Percentiles rank a stretch among this genome's conserved stretches.
phyloP scores from a whole-genome alignment of 208 protist genomes.

The Leishmania turanica region DNA sequence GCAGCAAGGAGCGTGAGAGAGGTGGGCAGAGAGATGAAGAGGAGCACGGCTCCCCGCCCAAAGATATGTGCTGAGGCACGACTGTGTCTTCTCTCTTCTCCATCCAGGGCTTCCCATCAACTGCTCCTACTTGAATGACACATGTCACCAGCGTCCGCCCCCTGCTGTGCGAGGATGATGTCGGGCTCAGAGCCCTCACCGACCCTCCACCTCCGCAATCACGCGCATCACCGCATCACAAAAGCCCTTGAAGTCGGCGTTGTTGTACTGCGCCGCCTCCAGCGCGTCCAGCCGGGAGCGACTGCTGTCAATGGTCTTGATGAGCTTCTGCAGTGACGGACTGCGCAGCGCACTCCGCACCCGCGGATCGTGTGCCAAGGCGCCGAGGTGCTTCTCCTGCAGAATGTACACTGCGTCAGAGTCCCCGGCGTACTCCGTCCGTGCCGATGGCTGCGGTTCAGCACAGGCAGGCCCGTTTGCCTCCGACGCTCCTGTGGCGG shows the following conservation, averaged over 20 bases:
- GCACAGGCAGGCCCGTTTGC: background rate
- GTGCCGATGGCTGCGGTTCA: background rate
- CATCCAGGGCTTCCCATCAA: background rate
- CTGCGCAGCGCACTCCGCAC: constrained; percentile 60
- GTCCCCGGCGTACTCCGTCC: constrained; percentile 19
- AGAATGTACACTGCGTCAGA: constrained; percentile 54
- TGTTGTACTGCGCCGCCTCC: constrained; percentile 78
- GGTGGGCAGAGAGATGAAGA: background rate
- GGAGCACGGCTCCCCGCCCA: background rate
- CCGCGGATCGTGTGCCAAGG: constrained; percentile 42
- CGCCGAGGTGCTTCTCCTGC: constrained; percentile 59
- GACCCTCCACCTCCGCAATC: constrained; percentile 41
- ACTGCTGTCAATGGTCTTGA: constrained; percentile 71
- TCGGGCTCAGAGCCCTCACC: background rate
- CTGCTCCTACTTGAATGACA: background rate
- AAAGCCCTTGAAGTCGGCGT: constrained; percentile 73
- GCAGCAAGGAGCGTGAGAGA: background rate
- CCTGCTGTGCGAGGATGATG: background rate
- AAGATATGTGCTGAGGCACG: no score
- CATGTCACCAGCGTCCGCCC: background rate
- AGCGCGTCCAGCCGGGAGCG: constrained; percentile 77
- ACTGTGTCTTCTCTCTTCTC: background rate
- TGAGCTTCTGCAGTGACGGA: constrained; percentile 58
- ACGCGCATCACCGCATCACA: constrained; percentile 56
- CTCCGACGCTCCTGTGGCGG: background rate